Evolutionary conservation across 768 basidiomycete genomes (phyloP), one percentile per base, ranked within the genome.

Genomic region (Lentinula boryana): DNA sequence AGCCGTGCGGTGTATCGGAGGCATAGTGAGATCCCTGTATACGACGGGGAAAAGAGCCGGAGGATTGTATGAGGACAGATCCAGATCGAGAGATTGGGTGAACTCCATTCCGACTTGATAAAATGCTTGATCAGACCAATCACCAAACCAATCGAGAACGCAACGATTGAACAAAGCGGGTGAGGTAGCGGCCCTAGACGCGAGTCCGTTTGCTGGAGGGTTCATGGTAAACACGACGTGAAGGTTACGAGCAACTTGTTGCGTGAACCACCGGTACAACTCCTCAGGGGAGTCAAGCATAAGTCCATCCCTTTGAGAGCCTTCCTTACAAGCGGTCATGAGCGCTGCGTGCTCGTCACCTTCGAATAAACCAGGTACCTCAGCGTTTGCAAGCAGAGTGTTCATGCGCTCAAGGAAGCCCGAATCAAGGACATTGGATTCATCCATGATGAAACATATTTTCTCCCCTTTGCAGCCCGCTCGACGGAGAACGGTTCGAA

Each of bases 211-310:
- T 67, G 94, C 88, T 0, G 95, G 96, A 46, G 95, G 97, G 66
- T 98, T 98, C 96, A 98, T 98, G 16, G 96, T 98, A 77, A 98
- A 99, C 8, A 98, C 97, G 36, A 98, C 96, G 67, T 99, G 97
- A 1, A 99, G 79, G 72, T 99, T 98, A 72, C 93, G 92, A 7
- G 97, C 95, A 44, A 98, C 96, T 74, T 99, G 97, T 64, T 93
- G 89, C 4, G 97, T 98, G 75, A 98, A 99, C 97, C 97, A 99
- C 48, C 89, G 86, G 72, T 99, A 98, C 2, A 99, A 80, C 70
- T 99, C 97, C 67, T 99, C 97, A 59, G 91, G 95, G 36, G 95
- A 96, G 75, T 98, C 97, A 8, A 99, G 79, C 94, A 99, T 98
- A 33, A 98, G 78, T 10, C 97, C 97, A 65, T 99, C 97, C 13